Evolutionary conservation across 331 rosid species (phyloP), one percentile per base, ranked within the genome.

Genomic region (Saraca asoca): DNA sequence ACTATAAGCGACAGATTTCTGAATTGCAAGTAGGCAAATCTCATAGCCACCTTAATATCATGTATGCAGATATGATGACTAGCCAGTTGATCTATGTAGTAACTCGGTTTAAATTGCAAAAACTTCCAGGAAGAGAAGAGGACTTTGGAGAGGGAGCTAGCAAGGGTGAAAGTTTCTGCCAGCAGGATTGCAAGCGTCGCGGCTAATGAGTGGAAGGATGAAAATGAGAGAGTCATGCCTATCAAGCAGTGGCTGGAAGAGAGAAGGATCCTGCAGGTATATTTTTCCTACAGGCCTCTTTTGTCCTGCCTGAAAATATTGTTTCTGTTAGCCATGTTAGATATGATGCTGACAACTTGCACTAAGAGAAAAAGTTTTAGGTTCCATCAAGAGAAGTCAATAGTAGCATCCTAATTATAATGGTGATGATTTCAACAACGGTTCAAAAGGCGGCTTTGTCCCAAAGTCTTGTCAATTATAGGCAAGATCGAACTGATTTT

Each of bases 121-220:
- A 73, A 10, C 29, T 46, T 62, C 59, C 80, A 93, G 98, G 96
- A 90, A 63, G 95, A 82, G 77, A 93, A 85, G 72, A 87, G 81
- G 73, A 87, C 86, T 73, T 57, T 89, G 77, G 97, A 85, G 87
- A 86, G 98, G 57, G 95, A 93, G 65, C 82, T 93, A 46, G 91
- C 95, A 66, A 87, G 97, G 68, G 71, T 71, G 46, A 90, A 86
- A 78, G 91, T 90, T 68, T 85, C 94, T 6, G 96, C 87, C 34
- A 90, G 77, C 74, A 88, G 98, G 50, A 77, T 85, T 35, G 95
- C 98, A 61, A 88, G 85, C 19, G 86, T 74, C 68, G 84, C 75
- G 75, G 95, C 97, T 16, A 94, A 86, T 72, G 99, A 88, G 85
- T 90, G 99, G 97, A 94, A 88, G 80, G 96, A 94, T 45, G 99